A percentile compares a stretch with the other conserved stretches of the same genome.
These are phyloP conservation scores for Leptographium flavum DNA, from an alignment of 2,329 filamentous ascomycete genomes.

Conservation along the genomic window DNA sequence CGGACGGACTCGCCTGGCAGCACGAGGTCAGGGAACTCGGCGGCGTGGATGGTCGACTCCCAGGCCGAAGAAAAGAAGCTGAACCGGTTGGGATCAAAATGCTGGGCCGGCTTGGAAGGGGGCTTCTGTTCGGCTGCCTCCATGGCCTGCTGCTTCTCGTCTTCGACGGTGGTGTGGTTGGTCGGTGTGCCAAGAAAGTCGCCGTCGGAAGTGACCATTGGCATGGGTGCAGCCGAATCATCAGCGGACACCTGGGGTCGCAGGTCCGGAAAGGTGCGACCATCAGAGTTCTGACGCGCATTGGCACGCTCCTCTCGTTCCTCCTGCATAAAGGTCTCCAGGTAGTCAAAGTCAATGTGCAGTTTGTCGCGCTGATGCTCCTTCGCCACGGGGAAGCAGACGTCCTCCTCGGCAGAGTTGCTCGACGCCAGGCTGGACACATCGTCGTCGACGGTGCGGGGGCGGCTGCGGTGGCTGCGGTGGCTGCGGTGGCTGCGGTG, in stretches of 20 bases:
- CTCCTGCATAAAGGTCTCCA: conserved; percentile 76
- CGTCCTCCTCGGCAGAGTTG: conserved; percentile 69
- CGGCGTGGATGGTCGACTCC: conserved; percentile 84
- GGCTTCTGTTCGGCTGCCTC: conserved; percentile 21
- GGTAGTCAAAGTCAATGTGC: conserved; percentile 80
- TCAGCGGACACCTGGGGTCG: conserved; percentile 25
- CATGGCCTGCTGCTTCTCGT: conserved; percentile 32
- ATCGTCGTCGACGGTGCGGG: conserved; percentile 45
- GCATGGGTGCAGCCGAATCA: conserved; percentile 15
- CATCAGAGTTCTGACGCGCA: conserved; percentile 34
- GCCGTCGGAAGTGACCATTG: conserved; percentile 37
- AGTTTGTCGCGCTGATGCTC: conserved; percentile 56
- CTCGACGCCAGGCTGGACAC: conserved; percentile 45
- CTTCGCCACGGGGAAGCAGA: conserved; percentile 73
- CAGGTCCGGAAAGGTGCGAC: conserved; percentile 46
- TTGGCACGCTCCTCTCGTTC: conserved; percentile 35
- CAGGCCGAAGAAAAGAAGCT: conserved; percentile 95
- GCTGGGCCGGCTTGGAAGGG: conserved; percentile 14
- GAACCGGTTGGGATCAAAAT: conserved; percentile 64
- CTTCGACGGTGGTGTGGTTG: conserved; percentile 22
- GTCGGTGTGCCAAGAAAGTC: conserved; percentile 42
- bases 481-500: conserved; percentile 31
- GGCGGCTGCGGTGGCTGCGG: conserved; percentile 37
- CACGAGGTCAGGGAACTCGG: conserved; percentile 75
- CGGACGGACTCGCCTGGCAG: conserved; percentile 82